These are phyloP conservation scores for Brassica nigra DNA, from an alignment of 345 rosid genomes.

Conservation along the genomic window DNA sequence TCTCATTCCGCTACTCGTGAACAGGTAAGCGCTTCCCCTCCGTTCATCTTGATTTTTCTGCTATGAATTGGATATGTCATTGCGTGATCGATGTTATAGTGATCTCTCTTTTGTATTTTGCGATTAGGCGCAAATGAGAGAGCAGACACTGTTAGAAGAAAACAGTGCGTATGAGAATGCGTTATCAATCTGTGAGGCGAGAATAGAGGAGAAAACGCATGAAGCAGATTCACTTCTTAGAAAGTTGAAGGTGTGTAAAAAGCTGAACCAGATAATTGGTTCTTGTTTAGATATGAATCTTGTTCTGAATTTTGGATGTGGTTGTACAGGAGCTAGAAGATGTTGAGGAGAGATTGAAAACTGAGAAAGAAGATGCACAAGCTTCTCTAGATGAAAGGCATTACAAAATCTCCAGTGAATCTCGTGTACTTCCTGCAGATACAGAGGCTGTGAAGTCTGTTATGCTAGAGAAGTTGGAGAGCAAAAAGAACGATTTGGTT, in stretches of 20 bases:
- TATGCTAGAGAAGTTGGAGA: conserved; percentile 63
- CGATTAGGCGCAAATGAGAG: conserved; percentile 72
- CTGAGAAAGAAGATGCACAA: conserved; percentile 56
- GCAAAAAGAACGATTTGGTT: conserved; percentile 80
- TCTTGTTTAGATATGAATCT: conserved; percentile 10
- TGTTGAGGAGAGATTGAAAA: conserved; percentile 49
- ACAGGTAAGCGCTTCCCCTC: conserved; percentile 51
- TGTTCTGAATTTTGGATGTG: neutral
- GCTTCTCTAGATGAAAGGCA: conserved; percentile 40
- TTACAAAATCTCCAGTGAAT: conserved; percentile 41
- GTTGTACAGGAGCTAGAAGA: conserved; percentile 70
- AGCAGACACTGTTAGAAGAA: conserved; percentile 70
- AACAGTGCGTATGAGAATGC: conserved; percentile 80
- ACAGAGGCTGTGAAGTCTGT: conserved; percentile 50
- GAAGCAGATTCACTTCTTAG: conserved; percentile 61
- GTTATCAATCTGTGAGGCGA: conserved; percentile 67
- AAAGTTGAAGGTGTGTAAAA: conserved; percentile 59
- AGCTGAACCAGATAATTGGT: neutral
- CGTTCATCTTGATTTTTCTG: neutral
- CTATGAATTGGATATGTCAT: neutral
- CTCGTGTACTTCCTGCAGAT: conserved; percentile 30
- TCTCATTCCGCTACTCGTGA: conserved; percentile 93
- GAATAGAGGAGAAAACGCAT: conserved; percentile 63
- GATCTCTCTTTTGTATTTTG: conserved; percentile 7
- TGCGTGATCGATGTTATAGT: neutral